phyloP scores from a whole-genome alignment of 106 monocot species.

The Dactylorhiza incarnata region DNA sequence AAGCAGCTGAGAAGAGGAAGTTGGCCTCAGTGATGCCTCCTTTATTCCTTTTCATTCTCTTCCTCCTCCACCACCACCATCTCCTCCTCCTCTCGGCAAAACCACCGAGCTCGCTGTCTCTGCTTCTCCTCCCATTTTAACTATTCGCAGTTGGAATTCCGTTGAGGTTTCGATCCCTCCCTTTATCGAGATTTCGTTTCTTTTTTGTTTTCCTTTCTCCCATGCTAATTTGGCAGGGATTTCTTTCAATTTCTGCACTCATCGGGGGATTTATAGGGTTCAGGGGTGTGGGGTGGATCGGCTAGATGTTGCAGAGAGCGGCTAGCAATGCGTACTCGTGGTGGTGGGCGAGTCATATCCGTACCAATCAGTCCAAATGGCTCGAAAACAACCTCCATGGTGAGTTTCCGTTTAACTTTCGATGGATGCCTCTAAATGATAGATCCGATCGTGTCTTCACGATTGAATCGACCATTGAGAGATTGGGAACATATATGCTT shows the following conservation, averaged over 20 bases:
- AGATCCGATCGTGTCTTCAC: background rate
- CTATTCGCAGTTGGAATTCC: background rate
- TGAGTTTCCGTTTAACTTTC: background rate
- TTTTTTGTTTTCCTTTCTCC: background rate
- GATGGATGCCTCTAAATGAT: background rate
- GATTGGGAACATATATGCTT: background rate
- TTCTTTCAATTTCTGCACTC: background rate
- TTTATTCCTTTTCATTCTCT: background rate
- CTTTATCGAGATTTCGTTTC: background rate
- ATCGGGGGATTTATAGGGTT: background rate
- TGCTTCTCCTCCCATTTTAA: constrained; percentile 1
- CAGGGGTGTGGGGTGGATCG: background rate
- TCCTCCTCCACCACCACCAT: background rate
- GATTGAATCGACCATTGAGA: background rate
- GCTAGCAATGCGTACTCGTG: constrained; percentile 70
- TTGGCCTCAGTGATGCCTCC: constrained; percentile 1
- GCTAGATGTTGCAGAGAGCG: constrained; percentile 48
- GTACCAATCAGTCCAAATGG: constrained; percentile 74
- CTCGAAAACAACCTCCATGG: constrained; percentile 56
- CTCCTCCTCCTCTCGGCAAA: background rate
- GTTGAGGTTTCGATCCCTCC: constrained; percentile 1
- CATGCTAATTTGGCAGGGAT: background rate
- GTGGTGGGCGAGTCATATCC: constrained; percentile 77
- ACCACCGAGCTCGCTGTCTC: background rate
- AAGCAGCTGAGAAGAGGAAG: background rate